Evolutionary conservation across 2,329 filamentous ascomycete genomes (phyloP).

Genomic region (Myriosclerotinia duriaeana): DNA sequence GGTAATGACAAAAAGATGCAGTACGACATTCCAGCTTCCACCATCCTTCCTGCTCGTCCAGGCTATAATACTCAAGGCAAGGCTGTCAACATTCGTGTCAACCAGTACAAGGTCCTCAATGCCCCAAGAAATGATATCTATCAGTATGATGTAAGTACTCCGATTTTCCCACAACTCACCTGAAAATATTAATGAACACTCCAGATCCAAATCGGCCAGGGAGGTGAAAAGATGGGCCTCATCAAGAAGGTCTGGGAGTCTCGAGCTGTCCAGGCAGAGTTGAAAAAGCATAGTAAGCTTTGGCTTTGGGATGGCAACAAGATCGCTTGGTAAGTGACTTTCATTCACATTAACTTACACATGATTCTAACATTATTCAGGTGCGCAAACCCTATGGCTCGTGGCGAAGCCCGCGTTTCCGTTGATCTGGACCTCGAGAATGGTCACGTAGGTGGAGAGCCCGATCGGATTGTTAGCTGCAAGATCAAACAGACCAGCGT

Average conservation of each 20-base stretch:
- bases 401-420: slow-evolving; percentile 51
- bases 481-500: slow-evolving; percentile 65
- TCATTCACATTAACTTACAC: not conserved
- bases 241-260: slow-evolving; percentile 77
- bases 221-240: slow-evolving; percentile 60
- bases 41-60: slow-evolving; percentile 47
- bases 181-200: slow-evolving; percentile 21
- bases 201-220: slow-evolving; percentile 65
- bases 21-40: slow-evolving; percentile 26
- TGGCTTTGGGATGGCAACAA: slow-evolving; percentile 83
- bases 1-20: slow-evolving; percentile 26
- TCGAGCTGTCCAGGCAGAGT: slow-evolving; percentile 53
- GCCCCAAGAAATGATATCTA: slow-evolving; percentile 64
- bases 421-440: slow-evolving; percentile 74
- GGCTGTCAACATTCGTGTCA: slow-evolving; percentile 58
- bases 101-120: slow-evolving; percentile 68
- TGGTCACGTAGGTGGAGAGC: slow-evolving; percentile 34
- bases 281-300: slow-evolving; percentile 48
- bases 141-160: slow-evolving; percentile 77
- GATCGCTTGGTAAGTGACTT: slow-evolving; percentile 70
- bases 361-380: slow-evolving; percentile 40
- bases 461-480: slow-evolving; percentile 50
- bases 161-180: not conserved
- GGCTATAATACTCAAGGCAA: slow-evolving; percentile 60
- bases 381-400: slow-evolving; percentile 38